Evolutionary conservation across 1,284 basidiomycete species (phyloP), one percentile per base, ranked within the genome.

Genomic region (Exsudoporus floridanus): DNA sequence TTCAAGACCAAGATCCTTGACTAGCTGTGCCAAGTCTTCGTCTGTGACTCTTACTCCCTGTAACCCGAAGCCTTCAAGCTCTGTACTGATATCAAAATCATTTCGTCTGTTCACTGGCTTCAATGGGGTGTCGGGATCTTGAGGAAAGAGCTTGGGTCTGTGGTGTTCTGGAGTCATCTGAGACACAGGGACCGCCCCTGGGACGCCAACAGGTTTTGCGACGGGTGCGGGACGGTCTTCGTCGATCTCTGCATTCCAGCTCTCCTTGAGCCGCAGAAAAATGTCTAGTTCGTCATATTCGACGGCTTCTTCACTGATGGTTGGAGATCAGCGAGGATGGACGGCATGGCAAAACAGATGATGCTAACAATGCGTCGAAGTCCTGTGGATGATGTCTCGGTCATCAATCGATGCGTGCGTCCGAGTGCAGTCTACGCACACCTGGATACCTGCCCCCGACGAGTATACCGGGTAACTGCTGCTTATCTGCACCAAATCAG

Each of bases 111-210:
- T 82, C 48, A 77, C 74, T 7, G 81, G 80, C 47, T 70, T 76
- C 49, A 77, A 61, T 5, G 84, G 81, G 7, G 81, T 79, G 18
- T 66, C 63, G 0, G 77, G 68, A 13, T 78, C 77, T 36, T 74
- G 73, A 35, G 80, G 77, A 18, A 82, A 71, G 50, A 82, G 76
- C 58, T 80, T 79, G 46, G 77, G 77, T 59, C 74, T 83, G 53
- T 85, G 74, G 57, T 82, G 84, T 44, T 86, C 82, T 25, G 88
- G 86, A n/a, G 84, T 86, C 84, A 91, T 90, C 63, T 90, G 80
- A 13, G 82, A 72, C 12, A 89, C 87, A 5, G 82, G 76, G 34
- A 81, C 75, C 0, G 86, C 89, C 3, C 89, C 89, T 1, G 90
- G 88, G 3, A 92, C 87, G 47, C 89, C 89, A 40, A 91, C 78